Evolutionary conservation across 805 yeast genomes (phyloP).

Genomic region (Ogataea saltuana): DNA sequence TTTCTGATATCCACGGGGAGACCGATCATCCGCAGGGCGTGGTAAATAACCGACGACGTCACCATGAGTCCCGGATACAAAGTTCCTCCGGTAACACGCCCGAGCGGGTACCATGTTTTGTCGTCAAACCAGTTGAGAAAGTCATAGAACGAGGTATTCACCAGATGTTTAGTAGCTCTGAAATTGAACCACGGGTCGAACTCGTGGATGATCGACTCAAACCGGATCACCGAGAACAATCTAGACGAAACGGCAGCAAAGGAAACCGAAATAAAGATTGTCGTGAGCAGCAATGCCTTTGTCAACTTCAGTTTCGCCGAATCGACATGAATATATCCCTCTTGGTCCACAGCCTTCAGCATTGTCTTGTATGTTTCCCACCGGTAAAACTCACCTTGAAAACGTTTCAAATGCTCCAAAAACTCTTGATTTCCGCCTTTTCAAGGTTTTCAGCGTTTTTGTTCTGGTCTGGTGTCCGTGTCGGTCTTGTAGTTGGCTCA

Average conservation of each 20-base stretch:
- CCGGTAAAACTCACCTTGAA: not conserved
- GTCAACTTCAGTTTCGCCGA: slow-evolving; percentile 22
- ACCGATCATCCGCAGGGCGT: slow-evolving; percentile 59
- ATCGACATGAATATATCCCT: slow-evolving; percentile 32
- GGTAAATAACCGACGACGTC: slow-evolving; percentile 90
- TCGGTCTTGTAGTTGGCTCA: not conserved
- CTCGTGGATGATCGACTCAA: slow-evolving; percentile 96
- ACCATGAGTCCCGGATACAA: slow-evolving; percentile 98
- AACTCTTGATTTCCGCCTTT: too few species aligned
- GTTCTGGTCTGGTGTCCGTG: not conserved
- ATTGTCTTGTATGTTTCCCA: slow-evolving; percentile 6
- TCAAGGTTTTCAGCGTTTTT: not conserved
- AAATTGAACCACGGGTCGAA: slow-evolving; percentile 97
- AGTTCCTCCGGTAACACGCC: slow-evolving; percentile 99
- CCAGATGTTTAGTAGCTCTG: slow-evolving; percentile 93
- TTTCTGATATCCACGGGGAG: slow-evolving; percentile 93
- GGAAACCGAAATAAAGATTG: slow-evolving; percentile 74
- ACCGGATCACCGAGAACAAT: slow-evolving; percentile 92
- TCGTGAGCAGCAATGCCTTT: slow-evolving; percentile 53
- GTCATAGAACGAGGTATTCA: slow-evolving; percentile 79
- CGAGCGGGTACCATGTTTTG: slow-evolving; percentile 98
- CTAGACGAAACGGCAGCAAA: slow-evolving; percentile 93
- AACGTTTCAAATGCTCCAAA: too few species aligned
- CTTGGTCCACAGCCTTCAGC: slow-evolving; percentile 23
- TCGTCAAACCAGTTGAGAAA: slow-evolving; percentile 98